A percentile compares a stretch with the other conserved stretches of the same genome.
phyloP scores from a whole-genome alignment of 371 early-diverging fungal genomes.

The Blakeslea trispora region DNA sequence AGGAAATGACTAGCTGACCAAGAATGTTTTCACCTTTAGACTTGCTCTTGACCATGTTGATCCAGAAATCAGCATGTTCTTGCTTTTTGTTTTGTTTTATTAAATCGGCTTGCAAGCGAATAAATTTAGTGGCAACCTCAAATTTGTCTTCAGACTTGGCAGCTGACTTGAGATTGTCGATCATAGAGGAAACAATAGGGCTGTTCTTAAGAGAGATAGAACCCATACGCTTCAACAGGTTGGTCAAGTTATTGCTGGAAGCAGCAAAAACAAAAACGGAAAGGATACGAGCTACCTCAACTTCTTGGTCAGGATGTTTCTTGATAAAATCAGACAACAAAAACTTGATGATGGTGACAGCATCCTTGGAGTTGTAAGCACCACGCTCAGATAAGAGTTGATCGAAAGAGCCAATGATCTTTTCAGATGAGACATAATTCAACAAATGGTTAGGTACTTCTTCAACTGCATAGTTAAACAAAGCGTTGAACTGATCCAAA shows the following conservation, averaged over 20 bases:
- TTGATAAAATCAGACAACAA: conserved; percentile 31
- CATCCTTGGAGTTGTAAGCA: conserved; percentile 27
- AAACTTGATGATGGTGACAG: conserved; percentile 35
- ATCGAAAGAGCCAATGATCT: conserved; percentile 35
- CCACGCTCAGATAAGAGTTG: conserved; percentile 30
- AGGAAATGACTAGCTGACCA: conserved; percentile 37
- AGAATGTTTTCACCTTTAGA: conserved; percentile 20
- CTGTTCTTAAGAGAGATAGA: conserved; percentile 2
- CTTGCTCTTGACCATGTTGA: conserved; percentile 25
- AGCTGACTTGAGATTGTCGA: conserved; percentile 17
- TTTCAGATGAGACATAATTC: conserved; percentile 34
- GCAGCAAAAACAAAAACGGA: conserved; percentile 37
- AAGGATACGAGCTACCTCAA: conserved; percentile 31
- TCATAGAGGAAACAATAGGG: conserved; percentile 21
- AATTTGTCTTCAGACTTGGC: conserved; percentile 12
- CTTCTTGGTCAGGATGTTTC: conserved; percentile 25
- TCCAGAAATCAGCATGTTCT: conserved; percentile 30
- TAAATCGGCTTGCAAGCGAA: conserved; percentile 36
- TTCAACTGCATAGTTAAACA: conserved; percentile 31
- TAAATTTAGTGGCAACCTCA: conserved; percentile 26
- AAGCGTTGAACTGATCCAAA: conserved; percentile 55
- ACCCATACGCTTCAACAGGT: conserved; percentile 15
- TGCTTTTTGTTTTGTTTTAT: conserved; percentile 18
- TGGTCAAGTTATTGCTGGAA: conserved; percentile 18
- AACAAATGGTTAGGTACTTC: conserved; percentile 40